Conservation (phyloP, 129 eudicot genomes). For the Glebionis coronaria region DNA sequence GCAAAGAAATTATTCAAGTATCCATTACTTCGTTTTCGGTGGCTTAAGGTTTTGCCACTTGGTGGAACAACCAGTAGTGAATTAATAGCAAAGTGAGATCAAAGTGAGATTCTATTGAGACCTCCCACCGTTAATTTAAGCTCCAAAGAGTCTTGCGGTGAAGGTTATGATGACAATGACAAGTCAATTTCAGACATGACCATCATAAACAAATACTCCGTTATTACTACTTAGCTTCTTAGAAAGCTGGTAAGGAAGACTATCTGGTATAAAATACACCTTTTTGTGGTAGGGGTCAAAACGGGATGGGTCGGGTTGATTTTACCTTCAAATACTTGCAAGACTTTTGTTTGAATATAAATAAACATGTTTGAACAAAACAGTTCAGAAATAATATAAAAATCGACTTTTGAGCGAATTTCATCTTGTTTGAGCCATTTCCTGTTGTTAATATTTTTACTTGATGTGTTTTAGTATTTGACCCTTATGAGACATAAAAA, state of each 20-base stretch:
- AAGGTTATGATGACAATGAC: slow-evolving; percentile 94
- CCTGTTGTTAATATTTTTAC: too few species aligned
- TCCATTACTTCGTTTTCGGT: too few species aligned
- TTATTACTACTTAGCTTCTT: slow-evolving; percentile 43
- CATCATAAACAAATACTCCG: slow-evolving; percentile 79
- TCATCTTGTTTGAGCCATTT: not conserved
- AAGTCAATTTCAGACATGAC: slow-evolving; percentile 96
- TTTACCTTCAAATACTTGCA: not conserved
- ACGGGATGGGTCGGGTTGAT: not conserved
- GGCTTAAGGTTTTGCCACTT: too few species aligned
- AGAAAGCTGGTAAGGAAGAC: not conserved
- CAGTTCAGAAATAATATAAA: not conserved
- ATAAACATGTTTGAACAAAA: not conserved
- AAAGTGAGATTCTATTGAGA: slow-evolving; percentile 46
- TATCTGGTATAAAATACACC: too few species aligned
- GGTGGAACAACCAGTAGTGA: too few species aligned
- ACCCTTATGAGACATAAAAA: too few species aligned
- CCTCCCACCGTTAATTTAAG: slow-evolving; percentile 76
- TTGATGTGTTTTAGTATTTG: too few species aligned
- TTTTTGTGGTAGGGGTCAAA: not conserved
- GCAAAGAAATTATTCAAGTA: too few species aligned
- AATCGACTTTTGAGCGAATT: not conserved
- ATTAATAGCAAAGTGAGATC: slow-evolving; percentile 18
- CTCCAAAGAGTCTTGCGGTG: slow-evolving; percentile 94
- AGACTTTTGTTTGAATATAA: too few species aligned